phyloP scores from a whole-genome alignment of 495 filamentous ascomycete species.

The Achaetomiella virescens region DNA sequence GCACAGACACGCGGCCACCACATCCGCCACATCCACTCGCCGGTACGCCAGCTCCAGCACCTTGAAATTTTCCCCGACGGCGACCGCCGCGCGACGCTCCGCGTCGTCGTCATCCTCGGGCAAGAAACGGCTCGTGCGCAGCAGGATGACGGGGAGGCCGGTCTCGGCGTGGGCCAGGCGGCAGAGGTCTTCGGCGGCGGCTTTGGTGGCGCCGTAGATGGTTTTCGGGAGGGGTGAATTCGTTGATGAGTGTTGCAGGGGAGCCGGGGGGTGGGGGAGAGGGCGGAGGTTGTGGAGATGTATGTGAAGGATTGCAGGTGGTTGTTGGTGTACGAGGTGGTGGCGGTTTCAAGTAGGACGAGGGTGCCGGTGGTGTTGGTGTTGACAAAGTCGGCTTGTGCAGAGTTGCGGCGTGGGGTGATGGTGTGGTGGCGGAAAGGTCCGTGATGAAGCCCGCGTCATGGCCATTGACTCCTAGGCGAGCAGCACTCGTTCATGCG shows the following conservation, averaged over 20 bases:
- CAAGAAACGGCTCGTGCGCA: slow-evolving; percentile 29
- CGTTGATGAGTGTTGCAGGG: slow-evolving; percentile 25
- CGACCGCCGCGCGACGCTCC: slow-evolving; percentile 9
- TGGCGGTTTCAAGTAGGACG: slow-evolving; percentile 17
- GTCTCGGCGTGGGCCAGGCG: slow-evolving; percentile 9
- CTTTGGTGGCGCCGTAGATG: slow-evolving; percentile 29
- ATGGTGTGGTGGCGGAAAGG: too few species aligned
- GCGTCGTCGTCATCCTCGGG: slow-evolving; percentile 29
- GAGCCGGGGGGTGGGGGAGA: slow-evolving; percentile 9
- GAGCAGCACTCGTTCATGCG: too few species aligned
- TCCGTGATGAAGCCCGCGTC: too few species aligned
- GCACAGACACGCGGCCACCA: slow-evolving; percentile 23
- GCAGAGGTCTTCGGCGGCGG: slow-evolving; percentile 27
- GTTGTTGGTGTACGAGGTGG: too few species aligned
- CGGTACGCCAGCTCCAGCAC: slow-evolving; percentile 27
- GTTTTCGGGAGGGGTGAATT: slow-evolving; percentile 22
- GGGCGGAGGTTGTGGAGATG: slow-evolving; percentile 26
- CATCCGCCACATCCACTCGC: slow-evolving; percentile 24
- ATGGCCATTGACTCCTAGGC: too few species aligned
- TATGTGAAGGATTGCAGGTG: slow-evolving; percentile 22
- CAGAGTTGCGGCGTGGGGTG: slow-evolving; percentile 28
- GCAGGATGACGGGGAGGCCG: slow-evolving; percentile 11
- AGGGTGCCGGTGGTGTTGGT: slow-evolving; percentile 26
- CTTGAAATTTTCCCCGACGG: slow-evolving; percentile 30
- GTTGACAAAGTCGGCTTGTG: slow-evolving; percentile 29